phyloP scores from a whole-genome alignment of 2,329 filamentous ascomycete species.

The Rasamsonia emersonii region DNA sequence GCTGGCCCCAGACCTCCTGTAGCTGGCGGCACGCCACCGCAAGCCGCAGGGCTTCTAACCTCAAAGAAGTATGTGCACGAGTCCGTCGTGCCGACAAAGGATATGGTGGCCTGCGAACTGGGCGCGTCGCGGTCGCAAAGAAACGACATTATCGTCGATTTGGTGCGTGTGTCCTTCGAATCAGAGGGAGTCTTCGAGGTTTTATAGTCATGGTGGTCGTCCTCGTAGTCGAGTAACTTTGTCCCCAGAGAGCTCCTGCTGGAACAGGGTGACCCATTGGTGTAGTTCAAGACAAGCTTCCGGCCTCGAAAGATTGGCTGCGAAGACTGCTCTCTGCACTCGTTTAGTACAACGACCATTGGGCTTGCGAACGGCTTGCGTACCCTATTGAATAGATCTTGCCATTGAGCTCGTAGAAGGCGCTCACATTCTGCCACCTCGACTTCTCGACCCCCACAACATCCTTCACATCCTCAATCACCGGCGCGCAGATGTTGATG shows the following conservation, averaged over 20 bases:
- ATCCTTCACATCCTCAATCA: constrained; percentile 38
- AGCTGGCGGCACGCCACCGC: constrained; percentile 57
- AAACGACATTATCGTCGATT: constrained; percentile 84
- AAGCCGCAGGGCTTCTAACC: constrained; percentile 75
- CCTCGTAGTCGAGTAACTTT: constrained; percentile 10
- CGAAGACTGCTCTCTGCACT: constrained; percentile 34
- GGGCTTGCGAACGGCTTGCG: constrained; percentile 6
- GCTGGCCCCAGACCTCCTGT: constrained; percentile 57
- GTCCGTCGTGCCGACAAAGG: constrained; percentile 82
- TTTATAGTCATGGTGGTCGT: constrained; percentile 16
- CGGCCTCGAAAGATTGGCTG: constrained; percentile 41
- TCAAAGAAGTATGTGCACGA: constrained; percentile 96
- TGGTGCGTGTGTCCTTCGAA: constrained; percentile 32
- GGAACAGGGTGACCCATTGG: constrained; percentile 64
- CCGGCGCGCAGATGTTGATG: constrained; percentile 42
- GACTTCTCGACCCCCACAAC: constrained; percentile 37
- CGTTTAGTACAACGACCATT: constrained; percentile 1
- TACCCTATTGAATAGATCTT: constrained; percentile 41
- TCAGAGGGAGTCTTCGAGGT: constrained; percentile 8
- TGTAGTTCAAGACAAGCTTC: constrained; percentile 68
- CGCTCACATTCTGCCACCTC: constrained; percentile 40
- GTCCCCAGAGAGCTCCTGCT: constrained; percentile 10
- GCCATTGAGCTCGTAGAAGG: constrained; percentile 37
- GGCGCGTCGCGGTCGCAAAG: constrained; percentile 80
- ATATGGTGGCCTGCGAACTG: constrained; percentile 58